Evolutionary conservation across 2,329 filamentous ascomycete species (phyloP), one percentile per base, ranked within the genome.

Genomic region (Exophiala oligosperma): DNA sequence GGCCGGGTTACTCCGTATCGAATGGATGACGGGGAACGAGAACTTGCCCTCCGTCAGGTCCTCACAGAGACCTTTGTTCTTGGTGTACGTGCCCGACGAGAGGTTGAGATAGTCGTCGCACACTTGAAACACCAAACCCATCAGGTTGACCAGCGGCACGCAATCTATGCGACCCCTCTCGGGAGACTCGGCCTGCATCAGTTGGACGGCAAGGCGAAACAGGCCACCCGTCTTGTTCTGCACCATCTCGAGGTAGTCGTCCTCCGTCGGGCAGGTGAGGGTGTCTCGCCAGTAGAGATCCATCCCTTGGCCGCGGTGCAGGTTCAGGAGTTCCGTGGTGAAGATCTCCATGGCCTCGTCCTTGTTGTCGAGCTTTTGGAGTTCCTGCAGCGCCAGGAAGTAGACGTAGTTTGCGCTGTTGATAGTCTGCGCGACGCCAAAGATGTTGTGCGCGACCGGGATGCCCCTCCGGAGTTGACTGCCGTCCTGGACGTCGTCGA

Each of bases 1-100:
- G 2, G 67, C 67, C 2, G 74, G 74, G 40, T 66, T 64, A 28
- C 62, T 60, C 60, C 90, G 89, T 66, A 97, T 95, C 72, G 89
- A 89, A 77, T 97, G 93, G 68, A 97, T 96, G 68, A 97, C 87
- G 41, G 92, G 92, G 72, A 97, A 97, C 26, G 89, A 93, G 78
- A 97, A 97, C 80, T 97, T 97, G 63, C 93, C 93, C 77, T 97
- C 94, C 1, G 92, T 97, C 67, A 97, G 77, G 74, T 97, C 94
- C 77, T 97, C 93, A 74, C 91, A 96, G 66, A 96, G 84, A 50
- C 93, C 94, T 78, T 97, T 97, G 74, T 96, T 93, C 64, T 88
- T 80, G 38, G 86, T 87, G 79, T 97, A 97, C 69, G 86, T 81
- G n/a, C 77, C 78, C 54, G 70, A 73, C 29, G 82, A 84, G 44